These are phyloP conservation scores for Stentor roeselii DNA, from an alignment of 73 alveolate genomes.

Conservation along the genomic window DNA sequence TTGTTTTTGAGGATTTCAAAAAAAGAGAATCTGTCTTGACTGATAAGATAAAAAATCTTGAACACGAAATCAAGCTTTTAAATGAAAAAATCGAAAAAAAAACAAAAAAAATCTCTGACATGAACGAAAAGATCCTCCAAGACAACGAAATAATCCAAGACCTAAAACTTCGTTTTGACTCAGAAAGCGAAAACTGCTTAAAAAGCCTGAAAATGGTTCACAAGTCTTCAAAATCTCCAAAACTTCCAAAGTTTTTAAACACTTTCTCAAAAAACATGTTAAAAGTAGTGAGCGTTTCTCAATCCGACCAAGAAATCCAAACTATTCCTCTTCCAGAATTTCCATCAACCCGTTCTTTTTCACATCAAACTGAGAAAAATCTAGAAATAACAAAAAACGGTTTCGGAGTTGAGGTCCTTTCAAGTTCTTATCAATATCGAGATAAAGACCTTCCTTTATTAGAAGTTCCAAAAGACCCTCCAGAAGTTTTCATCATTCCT, in stretches of 20 bases:
- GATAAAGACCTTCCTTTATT: too few relatives aligned
- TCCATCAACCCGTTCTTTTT: not conserved
- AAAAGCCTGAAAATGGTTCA: not conserved
- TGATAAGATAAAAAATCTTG: not conserved
- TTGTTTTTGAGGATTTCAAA: not conserved
- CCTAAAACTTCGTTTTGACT: not conserved
- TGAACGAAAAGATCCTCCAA: not conserved
- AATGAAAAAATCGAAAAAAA: not conserved
- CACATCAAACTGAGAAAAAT: not conserved
- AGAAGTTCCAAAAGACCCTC: too few relatives aligned
- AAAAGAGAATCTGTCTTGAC: not conserved
- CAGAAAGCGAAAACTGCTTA: not conserved
- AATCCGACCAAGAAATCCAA: too few relatives aligned
- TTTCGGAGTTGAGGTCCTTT: too few relatives aligned
- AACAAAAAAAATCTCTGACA: not conserved
- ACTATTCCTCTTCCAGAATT: too few relatives aligned
- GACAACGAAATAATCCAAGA: not conserved
- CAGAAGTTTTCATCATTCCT: too few relatives aligned
- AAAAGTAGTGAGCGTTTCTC: too few relatives aligned
- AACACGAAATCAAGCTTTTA: not conserved
- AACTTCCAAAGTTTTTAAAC: too few relatives aligned
- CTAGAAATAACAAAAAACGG: not conserved
- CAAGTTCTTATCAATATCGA: too few relatives aligned
- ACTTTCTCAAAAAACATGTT: too few relatives aligned
- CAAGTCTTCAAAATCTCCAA: too few relatives aligned